Evolutionary conservation across 2,329 filamentous ascomycete species (phyloP).

Genomic region (Pleurostoma richardsiae): DNA sequence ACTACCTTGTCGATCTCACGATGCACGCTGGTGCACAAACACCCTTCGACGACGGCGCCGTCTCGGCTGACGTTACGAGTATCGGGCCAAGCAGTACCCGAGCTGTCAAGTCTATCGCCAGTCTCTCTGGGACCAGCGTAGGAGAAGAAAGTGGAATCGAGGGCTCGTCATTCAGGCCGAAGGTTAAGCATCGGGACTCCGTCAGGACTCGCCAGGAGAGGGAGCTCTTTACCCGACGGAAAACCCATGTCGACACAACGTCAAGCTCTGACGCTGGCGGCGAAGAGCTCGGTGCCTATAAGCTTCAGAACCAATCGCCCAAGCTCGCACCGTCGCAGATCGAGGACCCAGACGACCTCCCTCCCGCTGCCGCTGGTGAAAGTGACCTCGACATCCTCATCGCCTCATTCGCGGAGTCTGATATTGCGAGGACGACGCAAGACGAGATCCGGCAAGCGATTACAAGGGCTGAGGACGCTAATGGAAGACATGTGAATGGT

Average conservation of each 20-base stretch:
- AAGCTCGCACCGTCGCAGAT: constrained; percentile 48
- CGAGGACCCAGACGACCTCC: constrained; percentile 65
- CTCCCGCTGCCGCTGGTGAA: constrained; percentile 52
- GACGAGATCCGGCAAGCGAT: constrained; percentile 76
- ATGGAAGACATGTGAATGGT: constrained; percentile 56
- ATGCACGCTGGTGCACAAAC: constrained; percentile 79
- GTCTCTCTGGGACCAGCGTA: constrained; percentile 70
- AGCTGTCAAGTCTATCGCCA: constrained; percentile 86
- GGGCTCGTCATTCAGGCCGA: constrained; percentile 59
- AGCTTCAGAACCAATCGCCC: constrained; percentile 40
- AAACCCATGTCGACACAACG: constrained; percentile 57
- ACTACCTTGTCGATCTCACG: constrained; percentile 94
- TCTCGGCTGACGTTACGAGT: constrained; percentile 52
- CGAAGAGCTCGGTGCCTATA: constrained; percentile 45
- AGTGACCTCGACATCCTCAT: constrained; percentile 83
- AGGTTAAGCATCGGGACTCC: constrained; percentile 69
- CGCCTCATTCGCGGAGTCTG: constrained; percentile 68
- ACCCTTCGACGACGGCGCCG: constrained; percentile 52
- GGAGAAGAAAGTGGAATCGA: constrained; percentile 62
- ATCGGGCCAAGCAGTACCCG: constrained; percentile 81
- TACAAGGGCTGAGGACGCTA: constrained; percentile 57
- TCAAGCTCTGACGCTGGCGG: constrained; percentile 52
- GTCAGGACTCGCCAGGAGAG: constrained; percentile 82
- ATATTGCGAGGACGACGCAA: constrained; percentile 67
- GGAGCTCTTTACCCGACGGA: constrained; percentile 83